Percentiles rank a stretch among this genome's conserved stretches.
Conservation (phyloP, 73 alveolate genomes). For the Paramecium pentaurelia region DNA sequence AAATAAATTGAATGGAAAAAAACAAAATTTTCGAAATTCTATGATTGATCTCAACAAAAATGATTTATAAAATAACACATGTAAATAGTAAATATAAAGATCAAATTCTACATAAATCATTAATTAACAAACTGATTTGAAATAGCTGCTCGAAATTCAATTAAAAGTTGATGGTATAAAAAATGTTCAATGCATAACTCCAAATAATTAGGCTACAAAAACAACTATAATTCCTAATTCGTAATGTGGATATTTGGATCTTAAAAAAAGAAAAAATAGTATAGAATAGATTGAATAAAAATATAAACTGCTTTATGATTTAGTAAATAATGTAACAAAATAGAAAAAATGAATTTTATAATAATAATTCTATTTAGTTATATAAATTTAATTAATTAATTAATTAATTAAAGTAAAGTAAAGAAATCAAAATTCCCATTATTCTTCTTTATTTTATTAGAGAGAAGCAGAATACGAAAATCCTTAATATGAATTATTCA, state of each 20-base stretch:
- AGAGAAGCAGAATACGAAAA: slow-evolving; percentile 16
- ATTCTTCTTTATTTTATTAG: not conserved
- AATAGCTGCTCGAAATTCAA: not conserved
- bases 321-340: not conserved
- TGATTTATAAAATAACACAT: not conserved
- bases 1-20: not conserved
- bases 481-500: not conserved
- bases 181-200: not conserved
- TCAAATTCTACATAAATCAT: not conserved
- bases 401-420: not conserved
- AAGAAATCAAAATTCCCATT: slow-evolving; percentile 9
- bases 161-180: not conserved
- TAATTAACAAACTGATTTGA: not conserved
- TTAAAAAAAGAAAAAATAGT: not conserved
- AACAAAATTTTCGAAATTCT: not conserved
- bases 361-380: not conserved
- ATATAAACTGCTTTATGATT: not conserved
- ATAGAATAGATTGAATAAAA: not conserved
- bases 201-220: not conserved
- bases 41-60: not conserved
- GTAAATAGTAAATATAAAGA: not conserved
- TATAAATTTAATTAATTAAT: not conserved
- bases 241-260: not conserved
- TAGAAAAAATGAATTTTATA: not conserved
- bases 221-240: not conserved